Conservation (phyloP, 805 yeast genomes). For the Cyberlindnera euphorbiiphila region DNA sequence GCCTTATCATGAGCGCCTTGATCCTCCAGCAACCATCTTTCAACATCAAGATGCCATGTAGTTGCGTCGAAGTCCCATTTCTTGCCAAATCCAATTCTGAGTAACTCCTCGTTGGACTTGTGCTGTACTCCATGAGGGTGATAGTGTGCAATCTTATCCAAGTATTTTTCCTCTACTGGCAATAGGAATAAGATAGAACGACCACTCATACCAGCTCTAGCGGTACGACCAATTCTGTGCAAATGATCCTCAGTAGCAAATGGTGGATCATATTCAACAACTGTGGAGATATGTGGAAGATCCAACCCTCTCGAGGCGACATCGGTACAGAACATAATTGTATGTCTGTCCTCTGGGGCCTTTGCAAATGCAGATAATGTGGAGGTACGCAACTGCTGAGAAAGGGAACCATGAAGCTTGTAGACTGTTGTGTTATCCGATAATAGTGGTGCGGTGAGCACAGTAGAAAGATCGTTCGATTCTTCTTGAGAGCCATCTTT, state of each 20-base stretch:
- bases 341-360: slow-evolving; percentile 43
- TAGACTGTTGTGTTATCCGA: slow-evolving; percentile 43
- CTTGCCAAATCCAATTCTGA: slow-evolving; percentile 38
- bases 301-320: slow-evolving; percentile 97
- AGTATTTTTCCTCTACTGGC: slow-evolving; percentile 91
- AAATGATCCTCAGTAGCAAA: slow-evolving; percentile 91
- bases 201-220: slow-evolving; percentile 92
- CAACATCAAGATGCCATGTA: slow-evolving; percentile 89
- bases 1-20: slow-evolving; percentile 59
- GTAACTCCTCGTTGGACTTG: slow-evolving; percentile 44
- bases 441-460: slow-evolving; percentile 50
- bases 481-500: slow-evolving; percentile 34
- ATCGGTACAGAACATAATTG: slow-evolving; percentile 88
- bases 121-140: slow-evolving; percentile 55
- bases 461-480: slow-evolving; percentile 33
- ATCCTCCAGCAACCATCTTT: slow-evolving; percentile 81
- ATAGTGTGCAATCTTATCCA: slow-evolving; percentile 52
- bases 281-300: slow-evolving; percentile 78
- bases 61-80: slow-evolving; percentile 95
- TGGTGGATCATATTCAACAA: slow-evolving; percentile 93
- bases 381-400: slow-evolving; percentile 77
- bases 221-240: slow-evolving; percentile 96
- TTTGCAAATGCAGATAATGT: slow-evolving; percentile 47
- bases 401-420: slow-evolving; percentile 86
- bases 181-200: slow-evolving; percentile 70